A percentile compares a stretch with the other conserved stretches of the same genome.
These are phyloP conservation scores for Salix koriyanagi DNA, from an alignment of 345 rosid species.

Conservation along the genomic window DNA sequence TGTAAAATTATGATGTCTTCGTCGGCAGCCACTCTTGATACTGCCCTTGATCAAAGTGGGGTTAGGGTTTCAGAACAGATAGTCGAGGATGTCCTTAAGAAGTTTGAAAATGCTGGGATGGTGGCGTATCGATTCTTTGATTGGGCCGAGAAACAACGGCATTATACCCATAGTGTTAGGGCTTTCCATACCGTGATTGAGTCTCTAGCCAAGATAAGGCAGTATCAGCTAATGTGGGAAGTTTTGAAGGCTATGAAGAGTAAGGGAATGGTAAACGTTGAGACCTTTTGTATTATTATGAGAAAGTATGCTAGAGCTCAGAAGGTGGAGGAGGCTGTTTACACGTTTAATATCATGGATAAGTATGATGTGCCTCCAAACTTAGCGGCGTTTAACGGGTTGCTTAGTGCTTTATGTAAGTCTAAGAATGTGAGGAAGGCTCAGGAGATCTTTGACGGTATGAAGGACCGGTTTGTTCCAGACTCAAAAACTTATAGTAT, in stretches of 20 bases:
- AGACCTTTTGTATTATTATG: slow-evolving; percentile 85
- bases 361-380: slow-evolving; percentile 60
- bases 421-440: slow-evolving; percentile 88
- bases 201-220: slow-evolving; percentile 75
- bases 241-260: slow-evolving; percentile 68
- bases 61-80: slow-evolving; percentile 32
- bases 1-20: slow-evolving; percentile 69
- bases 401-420: slow-evolving; percentile 85
- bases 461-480: slow-evolving; percentile 37
- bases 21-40: slow-evolving; percentile 48
- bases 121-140: slow-evolving; percentile 74
- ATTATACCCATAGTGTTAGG: slow-evolving; percentile 56
- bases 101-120: slow-evolving; percentile 80
- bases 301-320: slow-evolving; percentile 76
- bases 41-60: slow-evolving; percentile 65
- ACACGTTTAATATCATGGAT: slow-evolving; percentile 83
- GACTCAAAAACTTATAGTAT: slow-evolving; percentile 64
- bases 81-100: slow-evolving; percentile 61
- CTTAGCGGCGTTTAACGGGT: slow-evolving; percentile 67
- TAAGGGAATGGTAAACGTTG: slow-evolving; percentile 60
- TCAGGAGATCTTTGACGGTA: slow-evolving; percentile 66
- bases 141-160: slow-evolving; percentile 91
- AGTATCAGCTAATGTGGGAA: slow-evolving; percentile 88
- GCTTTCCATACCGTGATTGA: slow-evolving; percentile 72
- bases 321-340: slow-evolving; percentile 77